phyloP scores from a whole-genome alignment of 495 filamentous ascomycete genomes.

The Xylaria intraflava region DNA sequence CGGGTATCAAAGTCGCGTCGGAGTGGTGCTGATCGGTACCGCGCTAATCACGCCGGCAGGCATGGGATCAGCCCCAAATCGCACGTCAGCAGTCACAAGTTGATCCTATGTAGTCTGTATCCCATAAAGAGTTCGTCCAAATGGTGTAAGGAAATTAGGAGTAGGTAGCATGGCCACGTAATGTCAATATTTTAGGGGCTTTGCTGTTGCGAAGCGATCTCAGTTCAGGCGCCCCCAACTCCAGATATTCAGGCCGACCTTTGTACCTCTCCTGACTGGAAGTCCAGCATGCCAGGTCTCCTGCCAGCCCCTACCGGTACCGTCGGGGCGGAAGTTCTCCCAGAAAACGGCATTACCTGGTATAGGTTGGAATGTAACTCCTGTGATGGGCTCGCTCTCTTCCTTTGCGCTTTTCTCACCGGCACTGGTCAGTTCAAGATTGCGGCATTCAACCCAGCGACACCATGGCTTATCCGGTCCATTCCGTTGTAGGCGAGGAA shows the following conservation, averaged over 20 bases:
- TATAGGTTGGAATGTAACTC: conserved; percentile 34
- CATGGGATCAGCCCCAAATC: too few species aligned
- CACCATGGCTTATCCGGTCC: conserved; percentile 34
- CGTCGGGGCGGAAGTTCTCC: conserved; percentile 44
- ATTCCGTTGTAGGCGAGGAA: conserved; percentile 28
- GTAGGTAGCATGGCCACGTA: background rate
- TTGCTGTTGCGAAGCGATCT: background rate
- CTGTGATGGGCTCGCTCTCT: conserved; percentile 10
- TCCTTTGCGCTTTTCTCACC: conserved; percentile 3
- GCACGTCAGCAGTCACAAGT: too few species aligned
- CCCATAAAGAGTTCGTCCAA: too few species aligned
- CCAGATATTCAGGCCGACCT: conserved; percentile 46
- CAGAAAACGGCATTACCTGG: conserved; percentile 45
- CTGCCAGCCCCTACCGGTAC: conserved; percentile 36
- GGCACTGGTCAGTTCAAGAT: background rate
- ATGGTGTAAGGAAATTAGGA: background rate
- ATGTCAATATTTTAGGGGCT: background rate
- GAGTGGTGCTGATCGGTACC: too few species aligned
- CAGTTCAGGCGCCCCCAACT: conserved; percentile 30
- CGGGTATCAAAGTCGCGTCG: too few species aligned
- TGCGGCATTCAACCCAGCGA: conserved; percentile 35
- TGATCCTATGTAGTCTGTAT: too few species aligned
- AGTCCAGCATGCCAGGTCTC: conserved; percentile 46
- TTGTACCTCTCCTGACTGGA: conserved; percentile 36
- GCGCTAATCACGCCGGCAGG: too few species aligned